Conservation (phyloP, 768 basidiomycete genomes). For the Rhizopogon sp. region DNA sequence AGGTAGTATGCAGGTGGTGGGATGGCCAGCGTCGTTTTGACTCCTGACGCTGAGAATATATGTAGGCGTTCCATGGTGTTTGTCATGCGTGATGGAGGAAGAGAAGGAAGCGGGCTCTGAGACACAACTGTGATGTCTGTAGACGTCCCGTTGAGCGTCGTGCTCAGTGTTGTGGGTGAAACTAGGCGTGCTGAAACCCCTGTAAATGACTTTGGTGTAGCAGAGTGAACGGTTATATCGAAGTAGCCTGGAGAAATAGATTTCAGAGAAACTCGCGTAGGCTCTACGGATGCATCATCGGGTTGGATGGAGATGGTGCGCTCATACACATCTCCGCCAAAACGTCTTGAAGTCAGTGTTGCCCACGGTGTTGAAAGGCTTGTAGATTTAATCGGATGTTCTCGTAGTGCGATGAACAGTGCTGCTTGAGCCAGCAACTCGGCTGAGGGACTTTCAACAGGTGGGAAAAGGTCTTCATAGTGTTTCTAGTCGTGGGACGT, state of each 20-base stretch:
- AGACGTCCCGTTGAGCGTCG: slow-evolving; percentile 47
- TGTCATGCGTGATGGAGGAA: slow-evolving; percentile 49
- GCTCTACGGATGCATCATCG: slow-evolving; percentile 39
- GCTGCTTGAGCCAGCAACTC: slow-evolving; percentile 76
- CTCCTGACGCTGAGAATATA: slow-evolving; percentile 54
- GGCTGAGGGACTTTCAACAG: slow-evolving; percentile 49
- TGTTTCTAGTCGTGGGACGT: slow-evolving; percentile 59
- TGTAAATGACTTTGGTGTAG: slow-evolving; percentile 32
- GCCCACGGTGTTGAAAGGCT: slow-evolving; percentile 56
- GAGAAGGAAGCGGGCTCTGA: slow-evolving; percentile 50
- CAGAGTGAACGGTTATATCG: slow-evolving; percentile 43
- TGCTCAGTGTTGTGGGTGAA: slow-evolving; percentile 47
- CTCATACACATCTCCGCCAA: slow-evolving; percentile 68
- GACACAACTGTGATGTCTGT: slow-evolving; percentile 68
- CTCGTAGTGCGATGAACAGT: slow-evolving; percentile 67
- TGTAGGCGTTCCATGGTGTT: slow-evolving; percentile 72
- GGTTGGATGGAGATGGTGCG: slow-evolving; percentile 58
- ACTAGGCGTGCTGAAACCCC: slow-evolving; percentile 54
- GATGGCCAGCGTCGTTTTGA: slow-evolving; percentile 61
- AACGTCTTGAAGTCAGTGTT: slow-evolving; percentile 66
- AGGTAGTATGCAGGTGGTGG: slow-evolving; percentile 69
- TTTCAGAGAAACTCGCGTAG: slow-evolving; percentile 35
- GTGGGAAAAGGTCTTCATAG: slow-evolving; percentile 74
- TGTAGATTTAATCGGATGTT: slow-evolving; percentile 33
- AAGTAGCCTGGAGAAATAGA: slow-evolving; percentile 41